These are phyloP conservation scores for Starmera dryadoides DNA, from an alignment of 805 yeast genomes.

Conservation along the genomic window DNA sequence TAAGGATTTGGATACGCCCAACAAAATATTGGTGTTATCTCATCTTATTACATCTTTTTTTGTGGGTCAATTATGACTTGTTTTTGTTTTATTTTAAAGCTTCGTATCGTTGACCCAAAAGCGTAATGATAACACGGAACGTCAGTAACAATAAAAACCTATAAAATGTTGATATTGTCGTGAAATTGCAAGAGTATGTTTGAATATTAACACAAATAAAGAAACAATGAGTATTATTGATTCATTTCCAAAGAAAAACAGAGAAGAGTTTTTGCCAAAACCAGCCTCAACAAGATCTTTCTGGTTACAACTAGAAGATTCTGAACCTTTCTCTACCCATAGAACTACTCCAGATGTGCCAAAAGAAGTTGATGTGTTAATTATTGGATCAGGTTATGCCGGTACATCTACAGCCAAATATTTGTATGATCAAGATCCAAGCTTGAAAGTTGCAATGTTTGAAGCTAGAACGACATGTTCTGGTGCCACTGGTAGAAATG, in stretches of 20 bases:
- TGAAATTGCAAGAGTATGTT: too few relatives aligned
- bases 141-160: too few relatives aligned
- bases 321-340: conserved; percentile 2
- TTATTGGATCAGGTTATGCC: conserved; percentile 40
- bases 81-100: too few relatives aligned
- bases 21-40: too few relatives aligned
- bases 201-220: background rate
- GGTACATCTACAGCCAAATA: conserved; percentile 35
- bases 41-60: too few relatives aligned
- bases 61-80: too few relatives aligned
- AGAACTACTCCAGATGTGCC: conserved; percentile 22
- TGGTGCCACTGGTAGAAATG: conserved; percentile 43
- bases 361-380: conserved; percentile 27
- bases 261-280: conserved; percentile 10
- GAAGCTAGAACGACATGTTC: conserved; percentile 35
- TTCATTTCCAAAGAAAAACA: background rate
- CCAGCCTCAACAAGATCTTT: conserved; percentile 8
- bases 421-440: conserved; percentile 21
- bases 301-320: conserved; percentile 3
- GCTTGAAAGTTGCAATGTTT: conserved; percentile 20
- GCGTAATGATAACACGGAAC: too few relatives aligned
- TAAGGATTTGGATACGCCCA: too few relatives aligned
- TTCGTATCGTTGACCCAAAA: too few relatives aligned
- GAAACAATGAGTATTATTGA: background rate
- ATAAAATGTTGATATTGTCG: too few relatives aligned